These are phyloP conservation scores for Verbena officinalis DNA, from an alignment of 257 asterid species.

Conservation along the genomic window DNA sequence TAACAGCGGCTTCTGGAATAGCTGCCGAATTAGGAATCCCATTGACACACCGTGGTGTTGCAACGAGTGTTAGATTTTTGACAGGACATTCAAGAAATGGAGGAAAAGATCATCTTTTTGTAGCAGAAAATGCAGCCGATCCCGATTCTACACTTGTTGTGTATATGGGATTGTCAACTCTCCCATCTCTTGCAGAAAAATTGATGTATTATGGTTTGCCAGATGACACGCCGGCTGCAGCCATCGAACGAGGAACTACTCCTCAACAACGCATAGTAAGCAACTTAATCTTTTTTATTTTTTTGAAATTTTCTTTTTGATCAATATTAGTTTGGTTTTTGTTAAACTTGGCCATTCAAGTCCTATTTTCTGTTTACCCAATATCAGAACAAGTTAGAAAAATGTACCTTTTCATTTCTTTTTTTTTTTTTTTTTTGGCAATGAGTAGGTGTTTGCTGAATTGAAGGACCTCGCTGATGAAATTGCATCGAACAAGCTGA, in stretches of 20 bases:
- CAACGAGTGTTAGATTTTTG: slow-evolving; percentile 82
- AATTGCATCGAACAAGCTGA: slow-evolving; percentile 54
- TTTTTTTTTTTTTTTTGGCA: not conserved
- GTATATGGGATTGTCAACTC: slow-evolving; percentile 94
- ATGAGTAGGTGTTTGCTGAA: slow-evolving; percentile 68
- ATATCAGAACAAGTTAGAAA: not conserved
- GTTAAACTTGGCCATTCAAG: not conserved
- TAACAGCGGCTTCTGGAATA: slow-evolving; percentile 98
- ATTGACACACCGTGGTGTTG: slow-evolving; percentile 93
- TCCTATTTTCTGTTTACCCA: not conserved
- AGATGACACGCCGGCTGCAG: slow-evolving; percentile 86
- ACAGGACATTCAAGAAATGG: slow-evolving; percentile 97
- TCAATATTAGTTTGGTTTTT: too few species aligned
- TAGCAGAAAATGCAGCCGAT: slow-evolving; percentile 92
- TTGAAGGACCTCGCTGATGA: slow-evolving; percentile 70
- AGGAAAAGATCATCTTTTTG: slow-evolving; percentile 85
- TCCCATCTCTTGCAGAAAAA: slow-evolving; percentile 84
- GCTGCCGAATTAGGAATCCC: slow-evolving; percentile 97
- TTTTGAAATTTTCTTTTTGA: too few species aligned
- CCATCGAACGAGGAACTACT: slow-evolving; percentile 95
- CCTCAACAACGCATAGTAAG: slow-evolving; percentile 84
- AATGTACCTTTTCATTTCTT: too few species aligned
- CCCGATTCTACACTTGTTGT: slow-evolving; percentile 86
- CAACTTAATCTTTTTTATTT: not conserved
- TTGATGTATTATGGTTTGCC: slow-evolving; percentile 79